Evolutionary conservation across 495 filamentous ascomycete genomes (phyloP), one percentile per base, ranked within the genome.

Genomic region (Aspergillus hancockii): DNA sequence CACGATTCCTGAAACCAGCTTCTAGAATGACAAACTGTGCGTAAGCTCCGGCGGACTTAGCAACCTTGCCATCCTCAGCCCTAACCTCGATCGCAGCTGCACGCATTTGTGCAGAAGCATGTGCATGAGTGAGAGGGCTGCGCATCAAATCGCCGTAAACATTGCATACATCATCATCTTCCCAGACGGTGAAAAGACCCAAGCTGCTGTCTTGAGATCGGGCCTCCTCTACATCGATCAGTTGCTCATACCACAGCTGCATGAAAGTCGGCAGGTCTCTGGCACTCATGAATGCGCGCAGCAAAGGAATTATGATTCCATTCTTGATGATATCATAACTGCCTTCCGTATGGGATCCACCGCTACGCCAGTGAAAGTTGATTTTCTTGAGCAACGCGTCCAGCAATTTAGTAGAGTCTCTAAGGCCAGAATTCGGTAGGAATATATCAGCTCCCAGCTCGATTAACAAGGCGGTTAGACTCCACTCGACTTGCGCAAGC

Each of bases 391-490:
- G 64, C 40, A 84, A 58, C 18, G 72, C 71, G 25, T 69, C 65
- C n/a, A 83, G 61, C 50, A 79, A 74, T 36, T 69, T 73, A 32
- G 64, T 65, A 0, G 76, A 67, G 58, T 77, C 71, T n/a, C 63
- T 61, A 14, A 81, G 57, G 3, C 78, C 78, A 1, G 78, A 79
- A 47, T 79, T 81, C n/a, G 78, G 78, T 30, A 90, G 71, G 63
- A 91, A 91, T 12, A 89, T 81, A 65, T 91, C 87, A 3, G 85
- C 78, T 57, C 90, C 88, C 19, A 89, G 80, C 41, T 85, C 77
- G 16, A 90, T 74, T 12, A 88, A 72, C 50, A 84, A 75, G 22
- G 83, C 76, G 4, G 90, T 71, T 8, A 92, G 64, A 22, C 67
- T 73, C 89, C 89, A 92, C 43, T 88, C 75, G 8, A 79, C 77